Conservation (phyloP, 2,329 filamentous ascomycete species). For the Massarina eburnea region DNA sequence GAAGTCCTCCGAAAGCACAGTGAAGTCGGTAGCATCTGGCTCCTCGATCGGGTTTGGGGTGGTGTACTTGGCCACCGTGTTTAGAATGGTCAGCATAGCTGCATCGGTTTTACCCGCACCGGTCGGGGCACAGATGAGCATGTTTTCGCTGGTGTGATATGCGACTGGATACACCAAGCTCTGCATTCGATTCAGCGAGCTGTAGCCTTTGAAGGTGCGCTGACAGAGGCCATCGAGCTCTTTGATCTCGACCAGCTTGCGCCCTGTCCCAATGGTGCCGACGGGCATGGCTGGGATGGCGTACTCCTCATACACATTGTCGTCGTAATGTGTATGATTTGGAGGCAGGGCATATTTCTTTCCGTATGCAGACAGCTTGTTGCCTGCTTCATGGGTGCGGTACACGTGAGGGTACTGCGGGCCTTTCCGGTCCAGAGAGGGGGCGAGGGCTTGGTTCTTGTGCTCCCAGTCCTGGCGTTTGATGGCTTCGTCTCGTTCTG, state of each 20-base stretch:
- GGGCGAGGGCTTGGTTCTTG: conserved; percentile 72
- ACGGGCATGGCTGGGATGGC: conserved; percentile 80
- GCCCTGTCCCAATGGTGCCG: conserved; percentile 70
- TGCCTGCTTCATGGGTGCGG: conserved; percentile 78
- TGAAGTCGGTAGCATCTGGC: conserved; percentile 73
- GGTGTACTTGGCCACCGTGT: conserved; percentile 84
- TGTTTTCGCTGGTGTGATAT: conserved; percentile 95
- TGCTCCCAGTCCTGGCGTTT: conserved; percentile 77
- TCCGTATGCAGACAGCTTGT: conserved; percentile 77
- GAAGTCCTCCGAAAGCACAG: conserved; percentile 83
- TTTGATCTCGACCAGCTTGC: conserved; percentile 74
- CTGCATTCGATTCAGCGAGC: conserved; percentile 94
- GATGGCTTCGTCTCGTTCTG: conserved; percentile 78
- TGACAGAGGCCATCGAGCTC: conserved; percentile 87
- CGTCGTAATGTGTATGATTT: conserved; percentile 71
- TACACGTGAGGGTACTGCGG: conserved; percentile 93
- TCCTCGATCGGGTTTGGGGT: conserved; percentile 77
- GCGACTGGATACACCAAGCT: conserved; percentile 93
- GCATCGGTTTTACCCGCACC: conserved; percentile 99
- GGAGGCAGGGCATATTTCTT: conserved; percentile 79
- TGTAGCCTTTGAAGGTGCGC: conserved; percentile 93
- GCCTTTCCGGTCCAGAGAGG: conserved; percentile 69
- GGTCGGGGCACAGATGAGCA: conserved; percentile 97
- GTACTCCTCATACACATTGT: conserved; percentile 86
- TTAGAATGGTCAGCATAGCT: conserved; percentile 93